phyloP scores from a whole-genome alignment of 202 grass and related monocot species.

The Zoysia matrella region DNA sequence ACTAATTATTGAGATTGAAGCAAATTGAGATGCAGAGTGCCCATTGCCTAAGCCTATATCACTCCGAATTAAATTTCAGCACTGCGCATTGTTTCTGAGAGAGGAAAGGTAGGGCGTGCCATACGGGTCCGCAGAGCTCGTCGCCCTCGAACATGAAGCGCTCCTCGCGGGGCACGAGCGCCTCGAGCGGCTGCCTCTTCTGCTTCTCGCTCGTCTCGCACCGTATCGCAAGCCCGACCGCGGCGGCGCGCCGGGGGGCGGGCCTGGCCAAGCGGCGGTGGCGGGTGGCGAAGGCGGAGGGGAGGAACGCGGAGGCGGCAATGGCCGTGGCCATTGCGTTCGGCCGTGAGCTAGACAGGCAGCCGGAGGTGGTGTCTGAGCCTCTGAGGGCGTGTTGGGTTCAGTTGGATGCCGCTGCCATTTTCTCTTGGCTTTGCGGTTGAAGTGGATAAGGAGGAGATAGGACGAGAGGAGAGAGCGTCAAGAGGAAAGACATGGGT shows the following conservation, averaged over 20 bases:
- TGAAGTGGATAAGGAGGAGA: constrained; percentile 45
- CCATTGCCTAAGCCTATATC: neutral
- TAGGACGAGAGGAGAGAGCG: neutral
- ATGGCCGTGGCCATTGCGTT: constrained; percentile 55
- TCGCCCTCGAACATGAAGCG: constrained; percentile 32
- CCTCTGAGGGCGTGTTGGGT: neutral
- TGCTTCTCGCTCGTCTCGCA: constrained; percentile 63
- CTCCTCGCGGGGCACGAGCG: constrained; percentile 75
- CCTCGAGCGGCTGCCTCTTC: constrained; percentile 49
- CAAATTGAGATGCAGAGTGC: neutral
- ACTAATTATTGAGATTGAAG: neutral
- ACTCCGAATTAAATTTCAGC: neutral
- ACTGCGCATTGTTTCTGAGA: neutral
- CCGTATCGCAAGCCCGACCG: constrained; percentile 44
- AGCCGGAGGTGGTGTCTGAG: constrained; percentile 5
- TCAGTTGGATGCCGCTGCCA: constrained; percentile 43
- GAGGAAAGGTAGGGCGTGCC: constrained; percentile 17
- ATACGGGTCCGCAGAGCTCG: constrained; percentile 85
- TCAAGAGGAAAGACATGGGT: constrained; percentile 7
- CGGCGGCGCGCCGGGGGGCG: constrained; percentile 43
- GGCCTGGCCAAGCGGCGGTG: constrained; percentile 27
- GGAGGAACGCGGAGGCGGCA: constrained; percentile 48
- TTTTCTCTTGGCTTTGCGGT: constrained; percentile 34
- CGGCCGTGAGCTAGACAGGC: constrained; percentile 14
- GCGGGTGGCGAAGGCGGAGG: constrained; percentile 33